Evolutionary conservation across 495 filamentous ascomycete species (phyloP).

Genomic region (Xylaria venustula): DNA sequence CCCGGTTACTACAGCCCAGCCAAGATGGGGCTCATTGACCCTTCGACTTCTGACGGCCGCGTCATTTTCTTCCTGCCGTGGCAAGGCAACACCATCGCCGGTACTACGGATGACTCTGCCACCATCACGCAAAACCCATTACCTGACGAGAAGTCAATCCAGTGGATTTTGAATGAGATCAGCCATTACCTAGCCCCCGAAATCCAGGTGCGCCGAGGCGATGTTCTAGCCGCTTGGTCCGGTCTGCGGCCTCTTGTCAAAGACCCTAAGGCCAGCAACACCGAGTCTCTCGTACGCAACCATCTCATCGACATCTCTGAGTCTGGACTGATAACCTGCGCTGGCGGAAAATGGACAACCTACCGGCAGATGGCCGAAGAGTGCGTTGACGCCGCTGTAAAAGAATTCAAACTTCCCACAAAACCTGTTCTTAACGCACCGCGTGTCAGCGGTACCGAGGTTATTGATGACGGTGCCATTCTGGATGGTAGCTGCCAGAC

Average conservation of each 20-base stretch:
- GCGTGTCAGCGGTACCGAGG: slow-evolving; percentile 74
- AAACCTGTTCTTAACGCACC: slow-evolving; percentile 59
- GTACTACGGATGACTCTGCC: slow-evolving; percentile 91
- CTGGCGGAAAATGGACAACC: slow-evolving; percentile 99
- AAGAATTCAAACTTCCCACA: slow-evolving; percentile 68
- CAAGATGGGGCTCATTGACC: slow-evolving; percentile 96
- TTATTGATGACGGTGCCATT: slow-evolving; percentile 67
- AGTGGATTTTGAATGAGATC: slow-evolving; percentile 94
- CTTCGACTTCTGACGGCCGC: slow-evolving; percentile 87
- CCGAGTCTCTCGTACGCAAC: slow-evolving; percentile 92
- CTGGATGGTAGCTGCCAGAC: slow-evolving; percentile 90
- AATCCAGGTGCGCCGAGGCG: slow-evolving; percentile 89
- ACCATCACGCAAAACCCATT: slow-evolving; percentile 77
- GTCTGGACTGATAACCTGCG: slow-evolving; percentile 87
- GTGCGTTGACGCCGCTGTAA: slow-evolving; percentile 86
- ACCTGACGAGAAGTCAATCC: slow-evolving; percentile 88
- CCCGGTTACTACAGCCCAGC: slow-evolving; percentile 94
- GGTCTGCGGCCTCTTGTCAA: slow-evolving; percentile 92
- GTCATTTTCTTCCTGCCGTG: slow-evolving; percentile 99
- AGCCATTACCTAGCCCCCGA: slow-evolving; percentile 86
- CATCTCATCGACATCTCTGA: slow-evolving; percentile 86
- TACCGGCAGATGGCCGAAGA: slow-evolving; percentile 99
- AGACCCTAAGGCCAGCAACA: slow-evolving; percentile 91
- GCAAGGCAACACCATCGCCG: slow-evolving; percentile 98
- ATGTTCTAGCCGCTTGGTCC: slow-evolving; percentile 95